Base-by-base conservation (phyloP, 768 basidiomycete species). In the Boletus vinaceobasis region DNA sequence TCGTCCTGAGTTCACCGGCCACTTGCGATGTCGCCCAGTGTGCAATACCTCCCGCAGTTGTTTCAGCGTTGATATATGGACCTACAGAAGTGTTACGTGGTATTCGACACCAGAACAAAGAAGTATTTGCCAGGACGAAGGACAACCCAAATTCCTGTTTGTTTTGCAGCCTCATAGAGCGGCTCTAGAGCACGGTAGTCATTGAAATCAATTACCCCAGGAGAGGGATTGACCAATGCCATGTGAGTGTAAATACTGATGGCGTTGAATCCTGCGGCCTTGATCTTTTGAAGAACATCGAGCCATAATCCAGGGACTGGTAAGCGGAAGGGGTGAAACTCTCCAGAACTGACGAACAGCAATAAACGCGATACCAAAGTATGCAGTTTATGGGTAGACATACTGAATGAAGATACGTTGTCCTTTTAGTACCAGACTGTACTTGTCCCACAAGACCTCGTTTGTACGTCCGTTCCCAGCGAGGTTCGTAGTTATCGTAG, bases 291-390 rank as follows among this genome's bases (percentile, higher is more conserved):
- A 39, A 93, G 79, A 47, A 93, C 83, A 63, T 92, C 91, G 13
- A 83, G 77, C 90, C 91, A 93, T 52, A 93, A 69, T 4, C 82
- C 82, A 15, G 87, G 88, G 0, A 91, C 86, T 10, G 89, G 91
- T 8, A 93, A 72, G 23, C 89, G 82, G 73, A 88, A 93, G 1
- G 88, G 82, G 62, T 92, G 91, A 67, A 91, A 90, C 68, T 92
- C 91, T 53, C 91, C 91, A 1, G 88, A 89, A 61, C 90, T 91
- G 55, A 38, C 26, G 19, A 36, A 37, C 17, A 39, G 7, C 27
- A 48, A 36, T 32, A 14, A 40, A 50, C 19, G 27, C 19, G 10
- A 15, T 10, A 45, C 5, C 14, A 32, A 14, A 9, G 48, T 53
- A 23, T n/a, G 36, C 7, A n/a, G 46, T 47, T 46, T 47, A 45